Evolutionary conservation across 192 early-diverging fungal species (phyloP).

Genomic region (Pilaira anomala): DNA sequence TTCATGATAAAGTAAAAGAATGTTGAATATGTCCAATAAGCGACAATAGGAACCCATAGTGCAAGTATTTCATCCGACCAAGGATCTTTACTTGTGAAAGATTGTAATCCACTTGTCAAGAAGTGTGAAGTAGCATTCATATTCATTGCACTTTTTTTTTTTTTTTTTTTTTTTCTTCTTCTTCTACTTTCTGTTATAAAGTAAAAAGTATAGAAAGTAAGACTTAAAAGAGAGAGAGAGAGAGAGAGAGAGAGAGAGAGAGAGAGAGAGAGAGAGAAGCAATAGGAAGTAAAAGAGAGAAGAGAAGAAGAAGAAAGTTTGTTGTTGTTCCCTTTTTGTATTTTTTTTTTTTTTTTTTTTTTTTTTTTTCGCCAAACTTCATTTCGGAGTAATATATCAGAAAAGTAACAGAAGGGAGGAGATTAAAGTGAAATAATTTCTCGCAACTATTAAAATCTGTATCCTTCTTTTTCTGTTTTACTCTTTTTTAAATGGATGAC

Average conservation of each 20-base stretch:
- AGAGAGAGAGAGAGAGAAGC: neutral
- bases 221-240: too few species aligned
- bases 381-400: too few species aligned
- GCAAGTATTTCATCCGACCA: slow-evolving; percentile 49
- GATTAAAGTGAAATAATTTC: too few species aligned
- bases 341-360: neutral
- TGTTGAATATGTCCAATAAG: slow-evolving; percentile 71
- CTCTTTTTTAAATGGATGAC: slow-evolving; percentile 7
- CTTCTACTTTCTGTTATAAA: too few species aligned
- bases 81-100: slow-evolving; percentile 33
- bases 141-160: neutral
- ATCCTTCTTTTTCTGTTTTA: neutral
- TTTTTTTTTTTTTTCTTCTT: neutral
- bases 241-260: too few species aligned
- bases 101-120: neutral
- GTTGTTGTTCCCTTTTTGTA: too few species aligned
- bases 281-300: neutral
- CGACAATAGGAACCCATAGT: slow-evolving; percentile 52
- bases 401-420: neutral
- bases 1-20: slow-evolving; percentile 61
- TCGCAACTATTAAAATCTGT: neutral
- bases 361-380: neutral
- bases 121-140: slow-evolving; percentile 15
- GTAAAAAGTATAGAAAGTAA: neutral
- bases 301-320: too few species aligned